Base-by-base conservation (phyloP, 2,329 filamentous ascomycete genomes). In the Aspergillus texensis region DNA sequence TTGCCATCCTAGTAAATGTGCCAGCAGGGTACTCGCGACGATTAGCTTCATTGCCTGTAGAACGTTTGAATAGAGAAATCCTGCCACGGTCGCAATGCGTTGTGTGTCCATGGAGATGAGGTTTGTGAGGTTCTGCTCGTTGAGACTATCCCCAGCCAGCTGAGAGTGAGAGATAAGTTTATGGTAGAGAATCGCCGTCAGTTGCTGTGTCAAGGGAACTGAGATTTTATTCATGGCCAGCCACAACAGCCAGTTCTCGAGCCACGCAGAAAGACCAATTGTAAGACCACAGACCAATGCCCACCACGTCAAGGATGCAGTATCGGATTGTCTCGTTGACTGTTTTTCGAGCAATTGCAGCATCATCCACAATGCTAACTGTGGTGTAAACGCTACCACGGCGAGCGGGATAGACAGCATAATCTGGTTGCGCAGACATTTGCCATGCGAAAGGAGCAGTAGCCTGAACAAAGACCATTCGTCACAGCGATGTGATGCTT, bases 41-140 rank as follows among this genome's bases (percentile, higher is more conserved):
- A 86, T 64, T 12, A 94, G 79, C 72, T 90, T 90, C 67, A 87
- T 84, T 6, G 87, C 63, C 45, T 87, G 87, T 36, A 85, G 85
- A 4, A 88, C 80, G 68, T 93, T 88, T 58, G 89, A 80, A 72
- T 88, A 87, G 68, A 90, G 89, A 72, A 84, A 90, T 5, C 85
- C 81, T n/a, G 83, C 82, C 71, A 93, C 92, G 60, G 91, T 87
- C 0, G 89, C 82, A 48, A 94, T 83, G 45, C 91, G 86, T 66
- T 88, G 87, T 9, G 87, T 82, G 74, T 94, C 91, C 12, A 94
- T 88, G n/a, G 90, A 91, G 53, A 94, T 88, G 41, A 93, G 81
- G 74, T 94, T 94, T 61, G 94, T 69, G 26, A 61, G 39, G 28
- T 53, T 61, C 24, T 36, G 52, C 16, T 36, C 52, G 19, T 16